Conservation (phyloP, 345 rosid genomes). For the Acer saccharum region DNA sequence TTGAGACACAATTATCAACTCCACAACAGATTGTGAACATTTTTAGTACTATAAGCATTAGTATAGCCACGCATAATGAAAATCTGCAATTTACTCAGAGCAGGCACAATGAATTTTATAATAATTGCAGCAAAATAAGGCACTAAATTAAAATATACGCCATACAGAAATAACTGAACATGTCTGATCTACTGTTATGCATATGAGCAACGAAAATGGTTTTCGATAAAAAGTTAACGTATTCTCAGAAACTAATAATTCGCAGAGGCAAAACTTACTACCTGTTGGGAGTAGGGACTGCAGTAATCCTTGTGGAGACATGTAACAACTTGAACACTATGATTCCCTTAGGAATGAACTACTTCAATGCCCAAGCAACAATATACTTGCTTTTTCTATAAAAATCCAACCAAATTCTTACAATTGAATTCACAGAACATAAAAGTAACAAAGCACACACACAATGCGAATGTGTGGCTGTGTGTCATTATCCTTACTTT, state of each 20-base stretch:
- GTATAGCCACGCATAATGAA: background rate
- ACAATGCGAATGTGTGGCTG: too few species aligned
- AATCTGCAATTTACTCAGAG: too few species aligned
- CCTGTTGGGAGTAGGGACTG: slow-evolving; percentile 62
- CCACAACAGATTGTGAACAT: background rate
- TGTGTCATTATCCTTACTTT: too few species aligned
- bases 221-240: too few species aligned
- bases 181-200: background rate
- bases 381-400: slow-evolving; percentile 49
- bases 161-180: background rate
- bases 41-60: background rate
- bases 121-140: too few species aligned
- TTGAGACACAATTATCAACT: background rate
- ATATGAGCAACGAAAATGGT: background rate
- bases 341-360: slow-evolving; percentile 53
- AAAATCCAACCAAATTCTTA: too few species aligned
- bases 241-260: too few species aligned
- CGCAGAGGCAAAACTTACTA: slow-evolving; percentile 49
- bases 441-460: too few species aligned
- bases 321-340: slow-evolving; percentile 64
- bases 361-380: slow-evolving; percentile 55
- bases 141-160: too few species aligned
- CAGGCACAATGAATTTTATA: too few species aligned
- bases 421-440: too few species aligned
- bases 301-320: slow-evolving; percentile 57